Evolutionary conservation across 805 yeast species (phyloP), one percentile per base, ranked within the genome.

Genomic region (Candida mattraensis): DNA sequence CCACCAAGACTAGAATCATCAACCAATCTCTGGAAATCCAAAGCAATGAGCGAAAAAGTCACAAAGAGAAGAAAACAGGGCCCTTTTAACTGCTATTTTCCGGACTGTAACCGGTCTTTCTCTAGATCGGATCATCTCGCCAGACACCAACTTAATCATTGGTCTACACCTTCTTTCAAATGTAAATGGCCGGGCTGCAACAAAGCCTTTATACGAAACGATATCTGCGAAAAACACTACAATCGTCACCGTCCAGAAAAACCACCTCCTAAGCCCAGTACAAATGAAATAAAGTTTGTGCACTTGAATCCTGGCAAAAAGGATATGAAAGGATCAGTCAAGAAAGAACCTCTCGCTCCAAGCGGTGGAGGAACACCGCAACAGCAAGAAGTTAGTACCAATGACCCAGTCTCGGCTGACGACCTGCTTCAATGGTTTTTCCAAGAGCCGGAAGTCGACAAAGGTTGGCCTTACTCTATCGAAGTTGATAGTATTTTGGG

Each of bases 91-190:
- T 73, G 76, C 47, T 66, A 67, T 23, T 50, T 53, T 36, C 59
- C 56, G 11, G 64, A 64, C 17, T 78, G 83, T 48, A 62, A 61
- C 17, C 76, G 76, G 48, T 57, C 67, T 5, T 78, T 78, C 44
- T 64, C 74, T 12, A 51, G 83, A 31, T 68, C 76, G 2, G 83
- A 78, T 49, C 83, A 77, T 50, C 50, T 77, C 10, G 63, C 77
- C 3, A 57, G 83, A 27, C 83, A 78, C 48, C 68, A 70, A 48
- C 57, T 71, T 24, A 75, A 72, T 50, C 83, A 78, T 41, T 51
- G 60, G 36, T 46, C 60, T 2, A 16, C 63, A 34, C 70, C 67
- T 33, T 69, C 71, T 9, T 73, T 66, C 48, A 61, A 58, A 11
- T 78, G 83, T 54, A 44, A 55, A 0, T 64, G 63, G 52, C 63